Conservation (phyloP, 108 stramenopile species). For the Mediolabrus comicus region DNA sequence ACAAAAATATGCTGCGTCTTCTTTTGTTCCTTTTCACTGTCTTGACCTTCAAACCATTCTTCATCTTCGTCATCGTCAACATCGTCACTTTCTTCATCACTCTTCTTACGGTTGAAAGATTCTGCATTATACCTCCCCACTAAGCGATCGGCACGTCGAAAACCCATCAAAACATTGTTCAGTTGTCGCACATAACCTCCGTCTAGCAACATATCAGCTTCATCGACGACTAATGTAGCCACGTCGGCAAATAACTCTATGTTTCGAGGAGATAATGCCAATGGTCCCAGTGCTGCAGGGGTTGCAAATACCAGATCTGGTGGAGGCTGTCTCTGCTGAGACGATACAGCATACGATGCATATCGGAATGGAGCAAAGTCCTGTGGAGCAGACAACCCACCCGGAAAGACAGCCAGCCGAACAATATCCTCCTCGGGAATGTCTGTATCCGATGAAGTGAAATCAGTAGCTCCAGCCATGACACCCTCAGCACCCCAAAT, state of each 20-base stretch:
- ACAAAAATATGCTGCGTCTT: conserved; percentile 85
- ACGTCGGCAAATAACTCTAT: conserved; percentile 91
- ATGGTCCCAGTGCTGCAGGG: conserved; percentile 90
- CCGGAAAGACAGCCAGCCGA: conserved; percentile 82
- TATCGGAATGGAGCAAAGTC: conserved; percentile 83
- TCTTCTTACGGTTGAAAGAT: conserved; percentile 15
- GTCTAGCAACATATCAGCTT: conserved; percentile 97
- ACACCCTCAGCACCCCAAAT: conserved; percentile 35
- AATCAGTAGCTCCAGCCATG: conserved; percentile 11
- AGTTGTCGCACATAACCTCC: conserved; percentile 88
- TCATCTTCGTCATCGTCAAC: conserved; percentile 14
- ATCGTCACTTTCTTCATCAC: conserved; percentile 46
- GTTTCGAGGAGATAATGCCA: conserved; percentile 81
- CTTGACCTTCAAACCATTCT: not conserved
- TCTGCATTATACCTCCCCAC: conserved; percentile 17
- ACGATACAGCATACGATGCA: conserved; percentile 41
- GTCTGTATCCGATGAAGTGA: conserved; percentile 6
- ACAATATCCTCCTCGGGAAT: conserved; percentile 54
- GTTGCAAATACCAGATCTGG: conserved; percentile 93
- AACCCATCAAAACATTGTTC: conserved; percentile 89
- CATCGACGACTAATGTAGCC: conserved; percentile 86
- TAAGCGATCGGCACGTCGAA: conserved; percentile 80
- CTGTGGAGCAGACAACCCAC: conserved; percentile 64
- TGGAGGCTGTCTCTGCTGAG: conserved; percentile 48
- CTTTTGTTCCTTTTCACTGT: conserved; percentile 16